A percentile compares a stretch with the other conserved stretches of the same genome.
Conservation (phyloP, 2,329 filamentous ascomycete species). For the Teratosphaeria gauchensis region DNA sequence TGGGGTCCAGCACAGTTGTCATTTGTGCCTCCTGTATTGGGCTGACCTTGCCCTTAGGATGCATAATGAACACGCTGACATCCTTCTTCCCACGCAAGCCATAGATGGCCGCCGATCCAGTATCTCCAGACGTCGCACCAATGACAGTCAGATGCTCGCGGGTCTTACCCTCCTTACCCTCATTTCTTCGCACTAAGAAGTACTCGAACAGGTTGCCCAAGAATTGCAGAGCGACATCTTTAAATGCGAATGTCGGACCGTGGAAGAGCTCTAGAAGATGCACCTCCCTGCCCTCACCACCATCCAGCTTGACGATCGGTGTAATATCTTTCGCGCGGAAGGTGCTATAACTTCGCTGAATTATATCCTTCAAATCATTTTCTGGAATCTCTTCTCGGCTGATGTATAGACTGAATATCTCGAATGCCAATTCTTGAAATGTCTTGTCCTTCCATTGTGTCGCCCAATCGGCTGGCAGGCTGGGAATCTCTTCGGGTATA, state of each 20-base stretch:
- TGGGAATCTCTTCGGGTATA: slow-evolving; percentile 73
- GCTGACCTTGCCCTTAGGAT: slow-evolving; percentile 82
- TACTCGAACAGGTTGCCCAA: slow-evolving; percentile 94
- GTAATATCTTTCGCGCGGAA: slow-evolving; percentile 74
- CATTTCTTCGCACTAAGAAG: slow-evolving; percentile 65
- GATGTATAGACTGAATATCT: slow-evolving; percentile 82
- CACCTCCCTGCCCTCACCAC: slow-evolving; percentile 50
- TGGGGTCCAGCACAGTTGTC: slow-evolving; percentile 83
- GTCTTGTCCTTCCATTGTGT: slow-evolving; percentile 65
- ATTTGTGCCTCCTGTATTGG: slow-evolving; percentile 94
- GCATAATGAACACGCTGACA: slow-evolving; percentile 89
- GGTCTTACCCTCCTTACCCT: slow-evolving; percentile 56
- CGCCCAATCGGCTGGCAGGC: slow-evolving; percentile 53
- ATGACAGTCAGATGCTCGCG: slow-evolving; percentile 77
- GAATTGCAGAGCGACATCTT: slow-evolving; percentile 89
- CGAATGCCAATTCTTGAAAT: slow-evolving; percentile 72
- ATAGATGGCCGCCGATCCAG: slow-evolving; percentile 91
- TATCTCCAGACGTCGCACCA: slow-evolving; percentile 78
- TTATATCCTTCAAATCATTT: slow-evolving; percentile 70
- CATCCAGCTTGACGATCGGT: slow-evolving; percentile 67
- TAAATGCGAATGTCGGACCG: slow-evolving; percentile 90
- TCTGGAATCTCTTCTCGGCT: slow-evolving; percentile 71
- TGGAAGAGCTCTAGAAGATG: slow-evolving; percentile 93
- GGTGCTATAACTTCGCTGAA: slow-evolving; percentile 76
- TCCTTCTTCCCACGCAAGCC: slow-evolving; percentile 92